phyloP scores from a whole-genome alignment of 441 rosid species.

The Pelargonium australe region DNA sequence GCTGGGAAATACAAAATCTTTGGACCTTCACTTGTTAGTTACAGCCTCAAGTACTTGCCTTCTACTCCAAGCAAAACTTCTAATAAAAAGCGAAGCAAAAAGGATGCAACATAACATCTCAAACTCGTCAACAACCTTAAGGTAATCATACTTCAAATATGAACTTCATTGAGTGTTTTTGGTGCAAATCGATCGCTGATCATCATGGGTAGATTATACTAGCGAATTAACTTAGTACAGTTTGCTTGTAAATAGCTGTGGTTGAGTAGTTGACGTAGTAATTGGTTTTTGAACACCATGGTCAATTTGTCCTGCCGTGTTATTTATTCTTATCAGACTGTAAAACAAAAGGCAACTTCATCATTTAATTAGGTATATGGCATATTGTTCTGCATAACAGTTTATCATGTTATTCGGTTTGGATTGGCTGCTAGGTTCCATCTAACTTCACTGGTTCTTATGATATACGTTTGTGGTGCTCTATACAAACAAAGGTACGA shows the following conservation, averaged over 20 bases:
- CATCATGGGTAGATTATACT: neutral
- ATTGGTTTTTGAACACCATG: too few species aligned
- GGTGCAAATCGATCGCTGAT: neutral
- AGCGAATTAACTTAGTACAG: neutral
- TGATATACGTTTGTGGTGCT: too few species aligned
- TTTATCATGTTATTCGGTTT: too few species aligned
- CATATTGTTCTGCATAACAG: too few species aligned
- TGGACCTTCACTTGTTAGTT: conserved; percentile 69
- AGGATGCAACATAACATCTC: neutral
- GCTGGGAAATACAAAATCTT: conserved; percentile 63
- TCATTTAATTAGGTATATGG: too few species aligned
- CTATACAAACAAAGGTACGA: too few species aligned
- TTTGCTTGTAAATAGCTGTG: neutral
- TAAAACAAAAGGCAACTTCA: too few species aligned
- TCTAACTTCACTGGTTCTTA: too few species aligned
- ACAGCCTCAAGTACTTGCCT: conserved; percentile 49
- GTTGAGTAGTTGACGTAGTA: too few species aligned
- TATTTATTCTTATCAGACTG: too few species aligned
- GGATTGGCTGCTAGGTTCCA: too few species aligned
- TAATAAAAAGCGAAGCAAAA: conserved; percentile 20
- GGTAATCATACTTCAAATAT: neutral
- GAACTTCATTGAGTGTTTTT: neutral
- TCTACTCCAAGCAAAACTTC: conserved; percentile 21
- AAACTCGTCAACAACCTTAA: neutral
- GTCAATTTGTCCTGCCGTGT: too few species aligned